Evolutionary conservation across 2,329 filamentous ascomycete species (phyloP), one percentile per base, ranked within the genome.

Genomic region (Cyclaneusma minus): DNA sequence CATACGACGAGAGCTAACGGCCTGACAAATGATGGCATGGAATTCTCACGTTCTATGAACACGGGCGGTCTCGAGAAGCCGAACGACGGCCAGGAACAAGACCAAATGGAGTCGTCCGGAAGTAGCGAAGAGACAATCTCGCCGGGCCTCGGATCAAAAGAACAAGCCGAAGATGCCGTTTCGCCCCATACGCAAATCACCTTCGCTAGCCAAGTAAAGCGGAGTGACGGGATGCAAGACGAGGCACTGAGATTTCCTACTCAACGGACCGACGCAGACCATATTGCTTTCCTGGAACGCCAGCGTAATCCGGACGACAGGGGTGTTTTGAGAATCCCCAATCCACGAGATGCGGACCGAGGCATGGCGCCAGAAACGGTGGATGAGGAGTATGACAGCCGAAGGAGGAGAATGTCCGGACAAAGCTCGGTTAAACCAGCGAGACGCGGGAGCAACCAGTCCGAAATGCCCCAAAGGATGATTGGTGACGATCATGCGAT

Each of bases 241-340:
- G 56, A 59, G 55, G 62, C 28, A 37, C 27, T 60, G 13, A 54
- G 53, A 26, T 56, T 75, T 7, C 66, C 67, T 1, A 49, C 54
- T 4, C 59, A 55, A 24, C 48, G 67, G 24, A 59, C 64, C 17
- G 62, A 78, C 22, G 78, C 83, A 29, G 77, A 85, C 34, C 82
- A 92, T 43, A 91, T 94, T 42, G 79, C 79, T 5, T 89, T 95
- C 41, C 50, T 94, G 9, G 72, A 93, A 48, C 75, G 78, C 16
- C 87, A 94, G 48, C 69, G 84, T 19, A 76, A 81, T 29, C 62
- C 60, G 2, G 70, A 72, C 34, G 74, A 79, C 29, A 75, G 71
- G 28, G 72, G 74, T 17, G 71, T 84, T 1, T 56, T 95, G 22
- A 76, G 83, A 21, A 95, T 98, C 40, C 89, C 89, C 0, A 85